phyloP scores from a whole-genome alignment of 2,329 filamentous ascomycete genomes.

The Ilyonectria mors-panacis region DNA sequence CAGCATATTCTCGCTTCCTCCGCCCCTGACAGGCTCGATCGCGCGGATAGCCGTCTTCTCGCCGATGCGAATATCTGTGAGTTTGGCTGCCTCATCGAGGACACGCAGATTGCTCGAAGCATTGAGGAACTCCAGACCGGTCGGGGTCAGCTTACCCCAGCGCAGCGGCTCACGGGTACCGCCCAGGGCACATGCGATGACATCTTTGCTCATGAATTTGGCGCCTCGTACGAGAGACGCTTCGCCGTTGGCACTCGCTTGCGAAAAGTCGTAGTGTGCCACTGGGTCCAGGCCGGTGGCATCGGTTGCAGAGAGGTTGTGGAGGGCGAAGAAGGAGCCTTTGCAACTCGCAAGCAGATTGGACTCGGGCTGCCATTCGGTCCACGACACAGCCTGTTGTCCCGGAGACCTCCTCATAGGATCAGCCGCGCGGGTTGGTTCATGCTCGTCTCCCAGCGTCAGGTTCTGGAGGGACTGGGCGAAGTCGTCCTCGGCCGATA shows the following conservation, averaged over 20 bases:
- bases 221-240: constrained; percentile 50
- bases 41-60: constrained; percentile 61
- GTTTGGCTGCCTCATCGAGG: constrained; percentile 32
- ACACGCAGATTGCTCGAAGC: constrained; percentile 51
- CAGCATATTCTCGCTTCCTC: constrained; percentile 58
- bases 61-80: constrained; percentile 46
- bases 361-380: constrained; percentile 51
- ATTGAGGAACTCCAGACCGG: constrained; percentile 58
- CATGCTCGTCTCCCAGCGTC: constrained; percentile 28
- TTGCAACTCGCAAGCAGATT: constrained; percentile 52
- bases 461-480: constrained; percentile 45
- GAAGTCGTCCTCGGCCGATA: constrained; percentile 56
- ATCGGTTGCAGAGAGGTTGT: constrained; percentile 41
- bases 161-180: constrained; percentile 60
- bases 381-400: constrained; percentile 51
- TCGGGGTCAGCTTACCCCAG: constrained; percentile 62
- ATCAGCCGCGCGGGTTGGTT: constrained; percentile 27
- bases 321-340: constrained; percentile 50
- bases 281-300: constrained; percentile 34
- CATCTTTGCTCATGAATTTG: constrained; percentile 63
- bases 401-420: constrained; percentile 48
- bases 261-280: constrained; percentile 47
- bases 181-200: constrained; percentile 62
- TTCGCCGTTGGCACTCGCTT: constrained; percentile 36
- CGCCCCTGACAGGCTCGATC: constrained; percentile 60